Evolutionary conservation across 305 asterid genomes (phyloP).

Genomic region (Fraxinus platypoda): DNA sequence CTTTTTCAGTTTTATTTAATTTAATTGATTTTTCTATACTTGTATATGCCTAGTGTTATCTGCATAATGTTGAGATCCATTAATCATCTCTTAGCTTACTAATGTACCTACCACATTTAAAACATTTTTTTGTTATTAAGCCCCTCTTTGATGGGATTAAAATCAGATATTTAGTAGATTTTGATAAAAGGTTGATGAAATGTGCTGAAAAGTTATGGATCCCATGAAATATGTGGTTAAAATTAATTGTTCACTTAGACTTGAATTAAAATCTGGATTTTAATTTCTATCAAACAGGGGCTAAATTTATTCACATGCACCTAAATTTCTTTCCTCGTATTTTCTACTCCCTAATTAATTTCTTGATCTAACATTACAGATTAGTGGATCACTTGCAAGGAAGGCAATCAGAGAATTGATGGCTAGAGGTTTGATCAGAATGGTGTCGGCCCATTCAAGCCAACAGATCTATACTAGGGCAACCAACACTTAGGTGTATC

Average conservation of each 20-base stretch:
- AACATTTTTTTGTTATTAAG: neutral
- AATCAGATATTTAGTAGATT: too few relatives aligned
- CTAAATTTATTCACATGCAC: neutral
- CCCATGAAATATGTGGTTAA: too few relatives aligned
- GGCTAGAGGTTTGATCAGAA: constrained; percentile 52
- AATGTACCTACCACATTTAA: neutral
- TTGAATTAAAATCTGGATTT: too few relatives aligned
- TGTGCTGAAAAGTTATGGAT: too few relatives aligned
- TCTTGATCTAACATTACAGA: constrained; percentile 20
- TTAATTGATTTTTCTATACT: neutral
- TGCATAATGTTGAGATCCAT: neutral
- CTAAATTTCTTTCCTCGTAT: neutral
- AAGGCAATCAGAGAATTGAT: constrained; percentile 51
- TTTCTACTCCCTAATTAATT: neutral
- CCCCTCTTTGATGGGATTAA: too few relatives aligned
- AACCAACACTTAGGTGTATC: constrained; percentile 39
- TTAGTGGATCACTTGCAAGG: constrained; percentile 53
- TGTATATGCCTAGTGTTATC: neutral
- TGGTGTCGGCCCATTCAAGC: constrained; percentile 56
- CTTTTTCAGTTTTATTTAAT: neutral
- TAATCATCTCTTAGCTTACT: neutral
- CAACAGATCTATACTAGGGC: constrained; percentile 67
- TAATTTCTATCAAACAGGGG: too few relatives aligned
- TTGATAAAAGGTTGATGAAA: too few relatives aligned
- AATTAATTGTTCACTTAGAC: too few relatives aligned